phyloP scores from a whole-genome alignment of 345 rosid genomes.

The Pistacia integerrima region DNA sequence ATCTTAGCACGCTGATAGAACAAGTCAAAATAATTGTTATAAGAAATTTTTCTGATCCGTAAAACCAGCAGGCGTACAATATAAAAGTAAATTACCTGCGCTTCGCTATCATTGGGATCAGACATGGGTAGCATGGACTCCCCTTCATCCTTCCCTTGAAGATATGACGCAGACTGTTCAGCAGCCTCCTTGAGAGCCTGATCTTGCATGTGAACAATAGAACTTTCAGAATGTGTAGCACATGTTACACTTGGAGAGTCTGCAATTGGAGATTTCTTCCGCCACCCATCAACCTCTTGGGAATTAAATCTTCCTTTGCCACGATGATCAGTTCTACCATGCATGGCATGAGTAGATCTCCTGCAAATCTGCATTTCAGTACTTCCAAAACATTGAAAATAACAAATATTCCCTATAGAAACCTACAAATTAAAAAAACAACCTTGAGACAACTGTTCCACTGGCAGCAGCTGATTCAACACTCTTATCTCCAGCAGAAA shows the following conservation, averaged over 20 bases:
- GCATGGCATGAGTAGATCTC: conserved; percentile 61
- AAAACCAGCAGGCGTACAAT: conserved; percentile 18
- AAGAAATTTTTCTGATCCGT: conserved; percentile 14
- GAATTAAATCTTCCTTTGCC: conserved; percentile 52
- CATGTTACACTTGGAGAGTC: conserved; percentile 35
- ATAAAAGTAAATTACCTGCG: conserved; percentile 39
- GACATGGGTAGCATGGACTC: conserved; percentile 36
- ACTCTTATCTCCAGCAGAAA: conserved; percentile 46
- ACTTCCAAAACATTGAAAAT: conserved; percentile 27
- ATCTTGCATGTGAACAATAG: conserved; percentile 37
- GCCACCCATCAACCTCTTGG: conserved; percentile 64
- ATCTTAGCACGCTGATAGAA: conserved; percentile 66
- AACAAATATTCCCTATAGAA: conserved; percentile 29
- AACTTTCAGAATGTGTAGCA: conserved; percentile 39
- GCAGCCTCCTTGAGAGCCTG: conserved; percentile 27
- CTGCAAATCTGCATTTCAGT: conserved; percentile 51
- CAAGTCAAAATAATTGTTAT: conserved; percentile 23
- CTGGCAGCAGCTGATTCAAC: conserved; percentile 32
- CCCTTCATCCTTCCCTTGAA: conserved; percentile 43
- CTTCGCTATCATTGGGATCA: conserved; percentile 58
- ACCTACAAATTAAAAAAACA: conserved; percentile 27
- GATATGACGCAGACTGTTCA: conserved; percentile 36
- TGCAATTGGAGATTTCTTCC: conserved; percentile 41
- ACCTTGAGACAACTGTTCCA: conserved; percentile 63
- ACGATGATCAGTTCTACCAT: conserved; percentile 56